These are phyloP conservation scores for Pyrrhoderma noxium DNA, from an alignment of 1,284 basidiomycete species.

Conservation along the genomic window DNA sequence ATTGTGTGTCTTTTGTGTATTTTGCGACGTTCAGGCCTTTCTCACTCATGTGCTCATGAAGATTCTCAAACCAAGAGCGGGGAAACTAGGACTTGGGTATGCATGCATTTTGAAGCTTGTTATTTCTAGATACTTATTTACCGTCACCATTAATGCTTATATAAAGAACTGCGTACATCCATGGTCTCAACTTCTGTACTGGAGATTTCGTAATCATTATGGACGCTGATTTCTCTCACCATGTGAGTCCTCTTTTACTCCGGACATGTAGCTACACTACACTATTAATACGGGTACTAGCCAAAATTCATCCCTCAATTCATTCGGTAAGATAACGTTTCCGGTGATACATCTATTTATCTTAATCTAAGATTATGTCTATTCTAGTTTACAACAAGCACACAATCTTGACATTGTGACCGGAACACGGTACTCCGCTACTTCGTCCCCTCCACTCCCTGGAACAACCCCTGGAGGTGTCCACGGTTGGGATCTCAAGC, in stretches of 20 bases:
- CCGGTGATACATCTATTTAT: slow-evolving; percentile 11
- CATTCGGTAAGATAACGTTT: slow-evolving; percentile 50
- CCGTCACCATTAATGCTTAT: background rate
- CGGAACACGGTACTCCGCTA: slow-evolving; percentile 77
- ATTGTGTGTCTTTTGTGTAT: slow-evolving; percentile 45
- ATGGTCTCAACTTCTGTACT: slow-evolving; percentile 80
- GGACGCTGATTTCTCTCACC: slow-evolving; percentile 95
- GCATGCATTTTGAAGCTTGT: slow-evolving; percentile 16
- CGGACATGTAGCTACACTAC: background rate
- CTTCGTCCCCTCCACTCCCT: slow-evolving; percentile 42
- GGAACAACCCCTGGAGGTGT: slow-evolving; percentile 69
- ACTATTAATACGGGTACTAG: too few species aligned
- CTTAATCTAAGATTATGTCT: slow-evolving; percentile 7
- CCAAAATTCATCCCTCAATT: slow-evolving; percentile 89
- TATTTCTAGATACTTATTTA: background rate
- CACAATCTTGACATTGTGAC: slow-evolving; percentile 86
- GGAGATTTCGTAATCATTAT: slow-evolving; percentile 96
- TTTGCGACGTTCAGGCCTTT: background rate
- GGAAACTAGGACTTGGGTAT: slow-evolving; percentile 84
- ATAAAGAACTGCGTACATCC: slow-evolving; percentile 84
- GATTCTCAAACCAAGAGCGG: slow-evolving; percentile 78
- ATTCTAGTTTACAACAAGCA: slow-evolving; percentile 60
- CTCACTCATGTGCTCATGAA: slow-evolving; percentile 24
- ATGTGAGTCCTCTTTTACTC: slow-evolving; percentile 45
- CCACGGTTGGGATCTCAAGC: slow-evolving; percentile 83